Base-by-base conservation (phyloP, 805 yeast genomes). In the Teunomyces atbi region DNA sequence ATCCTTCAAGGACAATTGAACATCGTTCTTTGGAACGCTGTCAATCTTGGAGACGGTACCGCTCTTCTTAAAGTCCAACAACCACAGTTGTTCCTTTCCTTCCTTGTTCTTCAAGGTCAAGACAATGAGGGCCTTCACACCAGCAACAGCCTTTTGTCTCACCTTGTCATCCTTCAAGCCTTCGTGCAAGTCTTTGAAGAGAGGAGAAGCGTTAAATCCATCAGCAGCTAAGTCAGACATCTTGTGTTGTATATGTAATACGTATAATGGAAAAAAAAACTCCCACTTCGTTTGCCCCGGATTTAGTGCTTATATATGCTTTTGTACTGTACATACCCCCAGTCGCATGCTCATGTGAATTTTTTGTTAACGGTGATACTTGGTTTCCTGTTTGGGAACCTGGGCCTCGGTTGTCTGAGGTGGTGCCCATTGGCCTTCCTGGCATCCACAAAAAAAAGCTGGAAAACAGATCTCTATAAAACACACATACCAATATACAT, bases 71-170 rank as follows among this genome's bases (percentile, higher is more conserved):
- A 84, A 77, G 61, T 87, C 91, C 48, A 87, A 69, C 45, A 69
- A 58, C 91, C 91, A 87, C 4, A 84, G 69, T 57, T 76, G 77
- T 44, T 76, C 73, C 61, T 81, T 73, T 50, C 81, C 79, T 45
- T 73, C 78, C 60, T 78, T 78, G 73, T 81, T 82, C 68, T 78
- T 81, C 58, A 87, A 74, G 54, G 84, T 82, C 65, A 88, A 83
- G 39, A 77, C 79, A 48, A 88, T 81, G 28, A 77, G 66, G 28
- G 88, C 82, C 58, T 81, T 77, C 58, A 87, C 82, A 34, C 71
- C 74, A 42, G 57, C 46, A 50, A 74, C 62, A 45, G 77, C 76
- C 60, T 69, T 64, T 57, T 67, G 63, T 50, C 58, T 68, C 45
- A 56, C 51, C 39, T 57, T 60, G 43, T 58, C 62, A 49, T 72